Evolutionary conservation across 306 rosid species (phyloP).

Genomic region (Citrullus colocynthis): DNA sequence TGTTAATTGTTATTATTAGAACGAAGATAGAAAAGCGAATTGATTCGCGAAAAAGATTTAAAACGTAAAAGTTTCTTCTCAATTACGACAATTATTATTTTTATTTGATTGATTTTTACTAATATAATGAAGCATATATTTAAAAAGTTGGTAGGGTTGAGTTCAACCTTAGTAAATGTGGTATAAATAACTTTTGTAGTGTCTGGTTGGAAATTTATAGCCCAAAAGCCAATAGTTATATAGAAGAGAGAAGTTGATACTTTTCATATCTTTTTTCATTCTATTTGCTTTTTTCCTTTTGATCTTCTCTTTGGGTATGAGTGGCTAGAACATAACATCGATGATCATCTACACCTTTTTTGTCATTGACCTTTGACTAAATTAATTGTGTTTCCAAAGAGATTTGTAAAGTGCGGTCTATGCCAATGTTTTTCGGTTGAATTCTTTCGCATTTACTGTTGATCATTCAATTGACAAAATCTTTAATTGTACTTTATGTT

Average conservation of each 20-base stretch:
- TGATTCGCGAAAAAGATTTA: too few species aligned
- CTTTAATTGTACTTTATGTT: too few species aligned
- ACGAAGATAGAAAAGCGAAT: too few species aligned
- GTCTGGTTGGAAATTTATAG: background rate
- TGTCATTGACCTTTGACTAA: background rate
- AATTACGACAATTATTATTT: background rate
- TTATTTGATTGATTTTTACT: background rate
- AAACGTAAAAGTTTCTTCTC: background rate
- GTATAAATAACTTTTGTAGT: background rate
- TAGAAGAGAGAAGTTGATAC: background rate
- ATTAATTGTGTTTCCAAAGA: background rate
- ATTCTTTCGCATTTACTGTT: too few species aligned
- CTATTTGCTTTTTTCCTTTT: background rate
- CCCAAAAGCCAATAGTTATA: background rate
- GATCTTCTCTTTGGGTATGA: background rate
- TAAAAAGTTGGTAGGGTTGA: background rate
- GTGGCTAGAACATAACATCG: background rate
- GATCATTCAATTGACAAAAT: too few species aligned
- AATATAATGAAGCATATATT: background rate
- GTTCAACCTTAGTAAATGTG: background rate
- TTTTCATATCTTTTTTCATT: background rate
- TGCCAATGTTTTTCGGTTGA: too few species aligned
- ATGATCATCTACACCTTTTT: background rate
- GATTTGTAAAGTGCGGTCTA: background rate
- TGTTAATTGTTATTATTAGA: too few species aligned